These are phyloP conservation scores for Thelonectria discophora DNA, from an alignment of 2,329 filamentous ascomycete species.

Conservation along the genomic window DNA sequence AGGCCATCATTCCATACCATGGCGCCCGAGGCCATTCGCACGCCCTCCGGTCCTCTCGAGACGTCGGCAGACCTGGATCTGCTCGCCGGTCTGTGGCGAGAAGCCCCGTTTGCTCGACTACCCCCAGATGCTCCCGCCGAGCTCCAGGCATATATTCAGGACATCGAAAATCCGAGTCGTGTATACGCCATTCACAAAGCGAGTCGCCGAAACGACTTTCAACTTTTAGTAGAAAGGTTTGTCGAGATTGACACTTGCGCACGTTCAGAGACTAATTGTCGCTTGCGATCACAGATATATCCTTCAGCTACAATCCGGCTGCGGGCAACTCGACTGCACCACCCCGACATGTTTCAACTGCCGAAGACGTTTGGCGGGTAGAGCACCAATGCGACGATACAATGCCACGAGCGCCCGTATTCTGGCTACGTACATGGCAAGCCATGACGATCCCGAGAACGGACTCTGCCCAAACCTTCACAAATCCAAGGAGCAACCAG, in stretches of 20 bases:
- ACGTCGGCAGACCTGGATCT: conserved; percentile 56
- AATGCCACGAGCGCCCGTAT: conserved; percentile 84
- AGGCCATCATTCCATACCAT: conserved; percentile 36
- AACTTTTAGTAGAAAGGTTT: conserved; percentile 73
- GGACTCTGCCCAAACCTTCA: conserved; percentile 69
- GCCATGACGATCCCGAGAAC: conserved; percentile 77
- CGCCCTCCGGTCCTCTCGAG: conserved; percentile 30
- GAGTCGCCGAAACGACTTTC: conserved; percentile 69
- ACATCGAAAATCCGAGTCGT: conserved; percentile 68
- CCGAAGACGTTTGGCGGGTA: conserved; percentile 71
- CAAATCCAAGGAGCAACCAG: conserved; percentile 53
- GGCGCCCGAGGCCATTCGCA: conserved; percentile 36
- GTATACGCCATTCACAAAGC: conserved; percentile 70
- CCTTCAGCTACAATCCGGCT: conserved; percentile 83
- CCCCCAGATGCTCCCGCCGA: conserved; percentile 68
- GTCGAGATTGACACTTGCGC: conserved; percentile 32
- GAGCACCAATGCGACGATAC: conserved; percentile 78
- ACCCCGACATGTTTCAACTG: conserved; percentile 85
- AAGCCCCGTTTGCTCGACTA: conserved; percentile 66
- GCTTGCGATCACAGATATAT: conserved; percentile 68
- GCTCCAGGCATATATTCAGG: conserved; percentile 62
- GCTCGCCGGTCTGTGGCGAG: conserved; percentile 68
- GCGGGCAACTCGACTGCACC: conserved; percentile 72
- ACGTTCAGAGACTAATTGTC: conserved; percentile 19
- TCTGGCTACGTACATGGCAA: conserved; percentile 81